Conservation (phyloP, 352 stramenopile species). For the Blastocystis sp. region DNA sequence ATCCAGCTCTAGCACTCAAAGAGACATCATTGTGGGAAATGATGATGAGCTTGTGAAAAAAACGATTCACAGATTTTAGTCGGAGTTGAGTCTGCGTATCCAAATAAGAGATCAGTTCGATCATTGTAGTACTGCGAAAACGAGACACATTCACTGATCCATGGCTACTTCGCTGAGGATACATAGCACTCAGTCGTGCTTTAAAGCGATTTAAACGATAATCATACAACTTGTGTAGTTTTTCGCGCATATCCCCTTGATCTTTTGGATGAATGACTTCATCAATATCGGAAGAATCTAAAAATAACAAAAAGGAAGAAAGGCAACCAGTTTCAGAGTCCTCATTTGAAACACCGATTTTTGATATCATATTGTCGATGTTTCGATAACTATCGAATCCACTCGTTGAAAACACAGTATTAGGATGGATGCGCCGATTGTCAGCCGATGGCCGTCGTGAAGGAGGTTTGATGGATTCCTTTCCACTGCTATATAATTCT, state of each 20-base stretch:
- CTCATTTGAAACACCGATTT: conserved; percentile 12
- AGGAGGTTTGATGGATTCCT: neutral
- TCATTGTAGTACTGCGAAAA: conserved; percentile 40
- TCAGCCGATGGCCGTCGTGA: neutral
- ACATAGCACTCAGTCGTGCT: conserved; percentile 39
- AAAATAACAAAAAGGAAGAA: neutral
- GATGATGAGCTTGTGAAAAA: conserved; percentile 43
- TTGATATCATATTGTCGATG: conserved; percentile 32
- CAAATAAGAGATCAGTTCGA: conserved; percentile 28
- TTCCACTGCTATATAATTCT: no score
- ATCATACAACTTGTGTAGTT: conserved; percentile 28
- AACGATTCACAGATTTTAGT: conserved; percentile 37
- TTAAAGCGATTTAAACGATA: conserved; percentile 47
- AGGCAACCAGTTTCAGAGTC: neutral
- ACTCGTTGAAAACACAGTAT: neutral
- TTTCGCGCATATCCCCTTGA: neutral
- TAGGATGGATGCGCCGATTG: neutral
- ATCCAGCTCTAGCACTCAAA: conserved; percentile 2
- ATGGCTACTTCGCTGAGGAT: neutral
- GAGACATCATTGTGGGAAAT: conserved; percentile 49
- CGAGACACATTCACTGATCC: neutral
- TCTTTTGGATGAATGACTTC: conserved; percentile 21
- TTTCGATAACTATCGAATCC: conserved; percentile 12
- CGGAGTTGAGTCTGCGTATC: conserved; percentile 13
- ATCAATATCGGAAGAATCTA: conserved; percentile 3